Base-by-base conservation (phyloP, 2,329 filamentous ascomycete species). In the Chaetothyriales sp. region DNA sequence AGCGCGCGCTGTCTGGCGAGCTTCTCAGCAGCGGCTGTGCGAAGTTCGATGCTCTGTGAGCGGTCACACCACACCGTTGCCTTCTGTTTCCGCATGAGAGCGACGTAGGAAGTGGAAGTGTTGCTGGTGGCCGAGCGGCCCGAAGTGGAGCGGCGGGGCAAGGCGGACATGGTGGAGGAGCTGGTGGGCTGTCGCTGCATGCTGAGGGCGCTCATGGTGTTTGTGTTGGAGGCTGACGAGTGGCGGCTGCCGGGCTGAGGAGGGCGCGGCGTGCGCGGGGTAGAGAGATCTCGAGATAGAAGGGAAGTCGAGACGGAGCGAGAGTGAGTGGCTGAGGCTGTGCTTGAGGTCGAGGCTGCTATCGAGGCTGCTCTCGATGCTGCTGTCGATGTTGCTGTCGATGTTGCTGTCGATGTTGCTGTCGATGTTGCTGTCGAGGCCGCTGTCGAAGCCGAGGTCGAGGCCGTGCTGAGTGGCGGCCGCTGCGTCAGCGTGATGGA, bases 41-140 rank as follows among this genome's bases (percentile, higher is more conserved):
- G 79, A 0, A 90, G 87, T 66, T 98, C 92, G 68, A 97, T 89
- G 56, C 86, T 82, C 67, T 98, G 92, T 8, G 90, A 80, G 50
- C 89, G 84, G 65, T 97, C 92, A 72, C 89, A 95, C 92, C 92
- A 98, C 4, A 98, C 92, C 0, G 92, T 98, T 29, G 89, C 92
- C 67, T 97, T 97, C 70, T 98, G 92, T 67, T 89, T 90, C 56
- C 92, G 82, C 71, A 98, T 83, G n/a, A 95, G 77, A 37, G 92
- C 89, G 49, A 98, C 92, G 68, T 98, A 98, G 58, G 60, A 62
- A 9, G 59, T 62, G 15, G 60, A 59, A 44, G 53, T 58, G 45
- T 58, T 58, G n/a, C 57, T 60, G 29, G 56, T 37, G 15, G 54
- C 57, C 5, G 60, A 62, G 29, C 59, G 58, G 37, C 55, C 52